Base-by-base conservation (phyloP, 1,284 basidiomycete species). In the Trichosporon ovoides region DNA sequence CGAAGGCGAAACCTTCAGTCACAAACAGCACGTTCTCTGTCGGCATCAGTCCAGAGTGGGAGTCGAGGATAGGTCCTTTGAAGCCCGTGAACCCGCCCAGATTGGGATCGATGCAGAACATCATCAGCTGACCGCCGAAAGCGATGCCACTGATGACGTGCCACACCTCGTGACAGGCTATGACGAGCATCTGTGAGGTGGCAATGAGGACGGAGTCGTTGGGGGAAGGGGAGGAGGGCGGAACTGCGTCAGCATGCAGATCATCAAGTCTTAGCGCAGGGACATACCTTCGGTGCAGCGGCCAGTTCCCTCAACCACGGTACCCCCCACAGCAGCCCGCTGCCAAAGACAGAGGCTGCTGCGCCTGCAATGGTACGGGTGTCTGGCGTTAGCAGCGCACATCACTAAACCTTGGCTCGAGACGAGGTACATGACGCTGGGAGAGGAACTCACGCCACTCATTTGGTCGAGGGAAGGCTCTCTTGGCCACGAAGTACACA, bases 91-190 rank as follows among this genome's bases (percentile, higher is more conserved):
- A 67, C 2, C 77, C 77, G 13, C 77, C 76, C 12, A 69, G 65
- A 52, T 77, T 77, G 4, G 77, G 77, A 55, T 78, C 76, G 50
- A 76, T 75, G 59, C 72, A 73, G 56, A 78, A 66, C 31, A 64
- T 69, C 49, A 71, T 68, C 18, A 77, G 65, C 55, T 73, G 65
- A 3, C 77, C 77, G 6, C 76, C 76, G 55, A 73, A 74, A 7
- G 72, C 38, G 5, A 76, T 53, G 11, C 77, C 77, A 2, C 70
- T 61, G 7, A 66, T 22, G 18, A 77, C 68, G 55, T 78, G 77
- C 40, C 60, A 74, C 19, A 74, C 52, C 61, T 78, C 77, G 54
- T 78, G 77, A 0, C 64, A 66, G 10, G 70, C 75, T 1, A 77
- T 72, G 0, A 72, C 70, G 56, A 77, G 70, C 13, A 78, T 65